These are phyloP conservation scores for Thermomyces lanuginosus DNA, from an alignment of 2,329 filamentous ascomycete species.

Conservation along the genomic window DNA sequence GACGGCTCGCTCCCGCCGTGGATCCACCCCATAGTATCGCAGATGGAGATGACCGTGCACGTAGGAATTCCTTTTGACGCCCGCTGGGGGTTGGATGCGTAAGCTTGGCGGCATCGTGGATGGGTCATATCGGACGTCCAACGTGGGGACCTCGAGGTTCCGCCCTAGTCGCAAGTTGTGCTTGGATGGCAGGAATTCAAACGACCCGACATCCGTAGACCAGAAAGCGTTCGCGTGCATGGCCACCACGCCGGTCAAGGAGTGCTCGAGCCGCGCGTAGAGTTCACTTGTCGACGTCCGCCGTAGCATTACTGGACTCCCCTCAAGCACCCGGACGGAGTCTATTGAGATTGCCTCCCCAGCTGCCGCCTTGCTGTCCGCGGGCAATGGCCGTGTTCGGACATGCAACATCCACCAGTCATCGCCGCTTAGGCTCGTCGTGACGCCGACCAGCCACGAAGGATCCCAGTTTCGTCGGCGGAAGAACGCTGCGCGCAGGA, in stretches of 20 bases:
- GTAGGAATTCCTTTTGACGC: conserved; percentile 12
- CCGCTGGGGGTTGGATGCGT: conserved; percentile 14
- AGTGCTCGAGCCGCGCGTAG: conserved; percentile 20
- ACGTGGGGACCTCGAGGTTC: conserved; percentile 18
- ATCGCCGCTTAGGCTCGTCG: conserved; percentile 56
- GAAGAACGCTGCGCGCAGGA: conserved; percentile 52
- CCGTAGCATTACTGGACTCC: conserved; percentile 11
- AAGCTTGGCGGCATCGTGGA: conserved; percentile 16
- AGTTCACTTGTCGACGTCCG: conserved; percentile 12
- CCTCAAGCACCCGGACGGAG: conserved; percentile 16
- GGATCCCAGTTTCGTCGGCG: conserved; percentile 53
- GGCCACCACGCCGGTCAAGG: conserved; percentile 21
- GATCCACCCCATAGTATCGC: conserved; percentile 23
- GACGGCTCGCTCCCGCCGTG: conserved; percentile 15
- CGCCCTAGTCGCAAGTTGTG: conserved; percentile 16
- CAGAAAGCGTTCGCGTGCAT: conserved; percentile 23
- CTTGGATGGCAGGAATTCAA: conserved; percentile 15
- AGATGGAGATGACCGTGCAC: conserved; percentile 22
- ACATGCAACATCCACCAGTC: conserved; percentile 55
- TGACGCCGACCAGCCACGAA: conserved; percentile 56
- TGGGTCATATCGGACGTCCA: conserved; percentile 19
- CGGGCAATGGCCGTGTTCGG: conserved; percentile 8
- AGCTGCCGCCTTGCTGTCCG: conserved; percentile 5
- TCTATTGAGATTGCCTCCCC: conserved; percentile 9
- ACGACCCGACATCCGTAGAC: conserved; percentile 14